Percentiles rank a stretch among this genome's conserved stretches.
Conservation (phyloP, 805 yeast species). For the Saccharomycopsis amapae region DNA sequence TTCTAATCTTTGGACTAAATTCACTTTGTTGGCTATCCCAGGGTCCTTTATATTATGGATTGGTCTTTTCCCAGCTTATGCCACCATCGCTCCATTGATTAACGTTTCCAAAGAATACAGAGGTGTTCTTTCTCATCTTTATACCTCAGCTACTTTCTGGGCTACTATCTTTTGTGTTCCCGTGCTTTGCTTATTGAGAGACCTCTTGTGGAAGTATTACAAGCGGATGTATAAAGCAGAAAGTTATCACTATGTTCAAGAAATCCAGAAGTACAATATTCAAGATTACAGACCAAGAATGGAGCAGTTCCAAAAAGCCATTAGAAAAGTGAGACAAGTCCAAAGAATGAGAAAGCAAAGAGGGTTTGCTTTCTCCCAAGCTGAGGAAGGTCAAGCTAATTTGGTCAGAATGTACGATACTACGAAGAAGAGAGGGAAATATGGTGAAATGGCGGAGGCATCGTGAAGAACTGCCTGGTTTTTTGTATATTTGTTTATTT, state of each 20-base stretch:
- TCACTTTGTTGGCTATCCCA: conserved; percentile 85
- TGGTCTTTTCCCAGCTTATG: conserved; percentile 78
- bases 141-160: conserved; percentile 61
- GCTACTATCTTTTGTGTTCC: conserved; percentile 71
- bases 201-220: conserved; percentile 89
- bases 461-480: too few relatives aligned
- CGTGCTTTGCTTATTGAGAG: conserved; percentile 71
- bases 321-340: conserved; percentile 94
- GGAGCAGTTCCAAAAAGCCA: conserved; percentile 95
- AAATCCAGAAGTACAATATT: conserved; percentile 89
- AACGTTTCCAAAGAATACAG: conserved; percentile 77
- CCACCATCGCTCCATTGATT: conserved; percentile 74
- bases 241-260: conserved; percentile 91
- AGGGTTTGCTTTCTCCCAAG: conserved; percentile 97
- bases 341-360: conserved; percentile 97
- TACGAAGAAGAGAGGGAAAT: conserved; percentile 72
- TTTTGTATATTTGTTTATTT: too few relatives aligned
- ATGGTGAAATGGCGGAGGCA: too few relatives aligned
- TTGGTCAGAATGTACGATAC: conserved; percentile 93
- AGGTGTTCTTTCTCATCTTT: conserved; percentile 72
- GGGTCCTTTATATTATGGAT: conserved; percentile 88
- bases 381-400: conserved; percentile 88
- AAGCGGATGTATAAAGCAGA: conserved; percentile 89
- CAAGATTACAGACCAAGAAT: conserved; percentile 93
- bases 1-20: conserved; percentile 92